These are phyloP conservation scores for Recurvomyces mirabilis DNA, from an alignment of 495 filamentous ascomycete species.

Conservation along the genomic window DNA sequence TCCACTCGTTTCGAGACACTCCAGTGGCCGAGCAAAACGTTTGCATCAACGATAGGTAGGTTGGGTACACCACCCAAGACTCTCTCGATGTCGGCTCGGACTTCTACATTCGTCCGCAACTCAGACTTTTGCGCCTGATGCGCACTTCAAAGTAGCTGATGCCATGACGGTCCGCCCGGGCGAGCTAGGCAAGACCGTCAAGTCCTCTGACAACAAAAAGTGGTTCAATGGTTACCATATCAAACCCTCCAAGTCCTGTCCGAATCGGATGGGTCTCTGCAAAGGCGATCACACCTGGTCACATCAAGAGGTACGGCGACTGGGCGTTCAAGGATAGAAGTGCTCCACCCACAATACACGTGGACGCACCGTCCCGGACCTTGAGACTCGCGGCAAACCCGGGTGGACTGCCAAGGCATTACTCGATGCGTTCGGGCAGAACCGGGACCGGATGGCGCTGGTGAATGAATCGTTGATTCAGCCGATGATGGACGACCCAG, in stretches of 20 bases:
- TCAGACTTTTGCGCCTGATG: no score
- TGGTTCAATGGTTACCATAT: background rate
- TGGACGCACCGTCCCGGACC: background rate
- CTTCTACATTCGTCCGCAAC: no score
- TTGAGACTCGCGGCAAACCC: background rate
- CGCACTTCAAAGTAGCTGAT: no score
- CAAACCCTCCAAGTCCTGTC: background rate
- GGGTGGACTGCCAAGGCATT: background rate
- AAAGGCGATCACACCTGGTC: background rate
- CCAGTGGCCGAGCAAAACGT: no score
- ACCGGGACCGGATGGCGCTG: background rate
- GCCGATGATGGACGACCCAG: background rate
- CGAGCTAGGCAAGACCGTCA: background rate
- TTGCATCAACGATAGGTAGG: no score
- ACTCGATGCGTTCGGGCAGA: background rate
- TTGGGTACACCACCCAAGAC: no score
- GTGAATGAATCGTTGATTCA: background rate
- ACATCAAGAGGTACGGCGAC: background rate
- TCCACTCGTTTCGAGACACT: no score
- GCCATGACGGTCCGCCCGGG: conserved; percentile 3
- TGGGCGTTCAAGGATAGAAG: background rate
- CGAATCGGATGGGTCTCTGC: background rate
- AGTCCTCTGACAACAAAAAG: background rate
- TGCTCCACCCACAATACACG: background rate
- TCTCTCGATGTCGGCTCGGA: no score